Conservation (phyloP, 495 filamentous ascomycete genomes). For the Hypoxylon fragiforme region DNA sequence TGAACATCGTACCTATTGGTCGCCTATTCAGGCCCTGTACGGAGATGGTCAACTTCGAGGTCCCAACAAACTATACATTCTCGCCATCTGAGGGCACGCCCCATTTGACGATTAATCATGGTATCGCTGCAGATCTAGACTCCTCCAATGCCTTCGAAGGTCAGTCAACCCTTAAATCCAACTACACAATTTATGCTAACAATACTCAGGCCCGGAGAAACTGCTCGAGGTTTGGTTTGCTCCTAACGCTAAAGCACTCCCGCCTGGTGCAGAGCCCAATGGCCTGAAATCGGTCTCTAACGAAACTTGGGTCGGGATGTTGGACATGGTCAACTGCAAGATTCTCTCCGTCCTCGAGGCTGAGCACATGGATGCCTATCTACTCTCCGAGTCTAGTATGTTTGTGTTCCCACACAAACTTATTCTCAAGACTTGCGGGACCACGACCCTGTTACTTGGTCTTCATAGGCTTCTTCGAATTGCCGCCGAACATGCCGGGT, state of each 20-base stretch:
- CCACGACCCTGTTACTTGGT: constrained; percentile 89
- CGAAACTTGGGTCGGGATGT: constrained; percentile 93
- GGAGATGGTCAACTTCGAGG: constrained; percentile 82
- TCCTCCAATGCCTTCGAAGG: constrained; percentile 97
- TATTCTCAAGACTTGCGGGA: constrained; percentile 98
- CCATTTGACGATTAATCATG: constrained; percentile 93
- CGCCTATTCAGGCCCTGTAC: constrained; percentile 34
- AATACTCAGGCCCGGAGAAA: constrained; percentile 80
- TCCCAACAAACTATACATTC: constrained; percentile 75
- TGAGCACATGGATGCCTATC: constrained; percentile 95
- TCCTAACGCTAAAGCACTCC: constrained; percentile 72
- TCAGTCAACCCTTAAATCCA: constrained; percentile 38
- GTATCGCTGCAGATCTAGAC: constrained; percentile 91
- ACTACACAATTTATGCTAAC: not conserved
- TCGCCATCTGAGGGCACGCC: constrained; percentile 82
- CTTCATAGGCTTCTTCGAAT: constrained; percentile 89
- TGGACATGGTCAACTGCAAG: constrained; percentile 97
- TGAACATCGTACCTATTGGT: constrained; percentile 1
- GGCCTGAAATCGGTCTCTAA: constrained; percentile 85
- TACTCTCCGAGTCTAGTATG: constrained; percentile 99
- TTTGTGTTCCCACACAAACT: constrained; percentile 99
- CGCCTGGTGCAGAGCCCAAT: constrained; percentile 66
- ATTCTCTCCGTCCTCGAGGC: constrained; percentile 93
- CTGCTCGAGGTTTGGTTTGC: constrained; percentile 98
- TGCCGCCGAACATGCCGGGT: constrained; percentile 83